These are phyloP conservation scores for Talinum fruticosum DNA, from an alignment of 148 eudicot species.

Conservation along the genomic window DNA sequence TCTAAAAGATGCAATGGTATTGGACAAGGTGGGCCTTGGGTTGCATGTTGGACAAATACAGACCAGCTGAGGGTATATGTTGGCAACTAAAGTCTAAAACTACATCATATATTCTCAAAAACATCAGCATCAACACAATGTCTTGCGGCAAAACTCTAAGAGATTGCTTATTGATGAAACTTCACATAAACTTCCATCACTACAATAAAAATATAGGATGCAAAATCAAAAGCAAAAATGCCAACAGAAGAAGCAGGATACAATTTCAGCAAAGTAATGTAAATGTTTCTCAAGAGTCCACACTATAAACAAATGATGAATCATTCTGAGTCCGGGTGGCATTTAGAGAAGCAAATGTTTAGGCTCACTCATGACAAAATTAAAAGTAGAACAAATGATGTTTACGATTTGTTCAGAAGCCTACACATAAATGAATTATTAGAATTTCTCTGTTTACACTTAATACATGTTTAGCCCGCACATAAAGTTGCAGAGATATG, in stretches of 20 bases:
- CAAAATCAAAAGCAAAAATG: neutral
- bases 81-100: neutral
- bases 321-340: neutral
- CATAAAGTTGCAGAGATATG: neutral
- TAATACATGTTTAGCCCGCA: neutral
- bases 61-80: neutral
- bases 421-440: too few species aligned
- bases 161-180: neutral
- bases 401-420: too few species aligned
- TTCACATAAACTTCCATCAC: neutral
- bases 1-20: neutral
- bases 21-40: neutral
- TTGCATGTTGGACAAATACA: neutral
- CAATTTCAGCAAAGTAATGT: neutral
- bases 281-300: neutral
- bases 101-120: neutral
- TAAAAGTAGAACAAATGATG: too few species aligned
- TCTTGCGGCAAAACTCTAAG: neutral
- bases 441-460: too few species aligned
- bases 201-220: neutral
- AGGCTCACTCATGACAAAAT: too few species aligned
- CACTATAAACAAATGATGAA: neutral
- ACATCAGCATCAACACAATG: neutral
- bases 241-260: neutral
- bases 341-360: too few species aligned